Evolutionary conservation across 2,329 filamentous ascomycete species (phyloP).

Genomic region (Tolypocladium ovalisporum): DNA sequence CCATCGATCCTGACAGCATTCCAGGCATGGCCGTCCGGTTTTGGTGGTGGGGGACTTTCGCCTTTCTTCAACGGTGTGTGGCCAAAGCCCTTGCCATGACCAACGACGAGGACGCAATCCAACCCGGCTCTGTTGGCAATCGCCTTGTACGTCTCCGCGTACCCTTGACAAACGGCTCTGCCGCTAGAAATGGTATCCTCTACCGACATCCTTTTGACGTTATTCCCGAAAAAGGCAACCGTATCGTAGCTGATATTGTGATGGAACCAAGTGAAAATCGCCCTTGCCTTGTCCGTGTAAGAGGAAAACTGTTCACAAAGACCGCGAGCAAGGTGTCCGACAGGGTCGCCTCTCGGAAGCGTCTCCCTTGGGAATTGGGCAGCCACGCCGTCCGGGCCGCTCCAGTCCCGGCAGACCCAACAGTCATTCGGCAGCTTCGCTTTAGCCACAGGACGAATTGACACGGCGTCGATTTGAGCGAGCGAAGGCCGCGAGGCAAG

Average conservation of each 20-base stretch:
- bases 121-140: conserved; percentile 73
- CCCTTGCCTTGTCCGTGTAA: conserved; percentile 79
- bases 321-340: conserved; percentile 65
- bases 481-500: conserved; percentile 38
- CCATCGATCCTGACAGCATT: conserved; percentile 83
- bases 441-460: conserved; percentile 18
- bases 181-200: conserved; percentile 65
- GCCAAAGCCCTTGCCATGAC: conserved; percentile 82
- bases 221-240: conserved; percentile 64
- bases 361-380: conserved; percentile 62
- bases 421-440: conserved; percentile 37
- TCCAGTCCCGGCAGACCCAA: conserved; percentile 80
- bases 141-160: conserved; percentile 70
- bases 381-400: conserved; percentile 66
- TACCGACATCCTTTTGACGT: conserved; percentile 55
- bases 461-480: conserved; percentile 37
- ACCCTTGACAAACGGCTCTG: conserved; percentile 83
- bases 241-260: conserved; percentile 86
- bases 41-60: conserved; percentile 51
- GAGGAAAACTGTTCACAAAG: conserved; percentile 74
- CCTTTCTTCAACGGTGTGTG: conserved; percentile 53
- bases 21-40: conserved; percentile 70
- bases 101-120: conserved; percentile 61
- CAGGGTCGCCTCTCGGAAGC: conserved; percentile 53
- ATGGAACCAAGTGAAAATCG: conserved; percentile 91